Evolutionary conservation across 176 grass and related monocot genomes (phyloP), one percentile per base, ranked within the genome.

Genomic region (Aegilops tauschii): DNA sequence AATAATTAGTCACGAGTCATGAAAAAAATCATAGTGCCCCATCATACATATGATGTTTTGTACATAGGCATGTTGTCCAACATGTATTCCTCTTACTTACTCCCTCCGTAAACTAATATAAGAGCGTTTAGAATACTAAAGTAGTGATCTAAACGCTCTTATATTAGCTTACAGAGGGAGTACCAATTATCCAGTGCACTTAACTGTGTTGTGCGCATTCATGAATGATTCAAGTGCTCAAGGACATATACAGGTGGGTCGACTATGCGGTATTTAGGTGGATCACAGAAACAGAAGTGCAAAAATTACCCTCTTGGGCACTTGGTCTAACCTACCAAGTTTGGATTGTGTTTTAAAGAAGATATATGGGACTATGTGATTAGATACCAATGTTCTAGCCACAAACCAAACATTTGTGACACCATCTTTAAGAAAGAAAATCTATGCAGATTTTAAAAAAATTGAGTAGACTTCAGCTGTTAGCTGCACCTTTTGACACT

Each of bases 401-500:
- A 59, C 18, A 45, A 84, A 31, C 66, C 67, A 36, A 79, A 42
- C 56, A 73, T 64, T 30, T 73, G 25, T 29, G 32, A 50, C 64
- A 16, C 64, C n/a, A 27, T 71, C 34, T 69, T 82, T 77, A 69
- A 83, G 39, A 63, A 30, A 69, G 14, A 35, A 21, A 30, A 35
- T 1, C 20, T 30, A 65, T 28, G 21, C 13, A 49, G 20, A 67
- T 70, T 20, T 70, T 16, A 21, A 56, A 49, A 42, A 81, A 18
- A 52, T 5, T 32, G 8, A 44, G 61, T 77, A 12, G 29, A 49
- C 5, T 81, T 61, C 50, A 63, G 56, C 27, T 47, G 37, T 20
- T 80, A 65, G n/a, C 27, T 81, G 77, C 39, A 69, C 32, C 50
- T 87, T 87, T 66, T 65, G 73, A 39, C 7, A 45, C 44, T 77